Conservation (phyloP, 108 stramenopile species). For the Mediolabrus comicus region DNA sequence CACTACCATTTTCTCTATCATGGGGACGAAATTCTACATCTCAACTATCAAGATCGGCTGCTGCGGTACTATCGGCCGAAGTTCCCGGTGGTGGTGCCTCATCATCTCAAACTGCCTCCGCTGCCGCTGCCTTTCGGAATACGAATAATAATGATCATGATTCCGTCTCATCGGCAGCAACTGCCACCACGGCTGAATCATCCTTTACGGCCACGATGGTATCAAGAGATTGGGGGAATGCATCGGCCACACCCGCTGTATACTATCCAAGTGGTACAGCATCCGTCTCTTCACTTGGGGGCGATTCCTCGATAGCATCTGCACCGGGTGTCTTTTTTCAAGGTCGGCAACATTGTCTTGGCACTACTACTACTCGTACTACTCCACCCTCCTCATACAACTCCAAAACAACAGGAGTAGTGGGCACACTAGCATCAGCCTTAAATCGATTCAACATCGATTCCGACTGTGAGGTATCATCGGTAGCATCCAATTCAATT, state of each 20-base stretch:
- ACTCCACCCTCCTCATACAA: neutral
- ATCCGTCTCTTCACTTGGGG: neutral
- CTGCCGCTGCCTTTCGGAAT: too few relatives aligned
- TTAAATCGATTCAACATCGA: slow-evolving; percentile 43
- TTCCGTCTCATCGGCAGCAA: slow-evolving; percentile 29
- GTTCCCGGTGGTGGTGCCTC: too few relatives aligned
- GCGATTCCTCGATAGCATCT: neutral
- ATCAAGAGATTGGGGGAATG: slow-evolving; percentile 41
- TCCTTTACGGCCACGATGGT: slow-evolving; percentile 22
- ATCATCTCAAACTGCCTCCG: too few relatives aligned
- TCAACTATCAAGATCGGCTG: slow-evolving; percentile 15
- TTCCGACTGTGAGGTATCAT: slow-evolving; percentile 44
- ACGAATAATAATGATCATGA: slow-evolving; percentile 27
- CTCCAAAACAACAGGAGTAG: neutral
- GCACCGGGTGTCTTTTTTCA: slow-evolving; percentile 1
- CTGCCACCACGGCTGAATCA: slow-evolving; percentile 38
- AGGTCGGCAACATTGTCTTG: neutral
- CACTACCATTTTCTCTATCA: neutral
- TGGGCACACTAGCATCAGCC: slow-evolving; percentile 14
- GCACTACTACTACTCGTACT: neutral
- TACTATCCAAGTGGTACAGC: neutral
- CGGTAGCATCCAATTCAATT: slow-evolving; percentile 26
- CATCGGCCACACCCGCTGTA: neutral
- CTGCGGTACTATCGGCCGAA: slow-evolving; percentile 9
- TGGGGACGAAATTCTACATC: slow-evolving; percentile 13